phyloP scores from a whole-genome alignment of 2,329 filamentous ascomycete genomes.

The Pyrenochaeta sp. region DNA sequence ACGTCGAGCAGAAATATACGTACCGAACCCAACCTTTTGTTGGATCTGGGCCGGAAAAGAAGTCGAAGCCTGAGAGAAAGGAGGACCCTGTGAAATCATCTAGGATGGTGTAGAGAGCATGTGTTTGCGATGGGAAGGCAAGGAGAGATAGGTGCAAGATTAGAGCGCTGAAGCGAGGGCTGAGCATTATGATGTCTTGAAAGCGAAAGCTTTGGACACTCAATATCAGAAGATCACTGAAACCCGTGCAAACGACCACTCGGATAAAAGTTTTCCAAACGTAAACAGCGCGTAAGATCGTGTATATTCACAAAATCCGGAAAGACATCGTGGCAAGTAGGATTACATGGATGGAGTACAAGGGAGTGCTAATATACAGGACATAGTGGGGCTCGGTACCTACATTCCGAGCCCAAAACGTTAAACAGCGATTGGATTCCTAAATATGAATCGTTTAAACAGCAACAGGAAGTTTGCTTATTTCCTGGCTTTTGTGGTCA shows the following conservation, averaged over 20 bases:
- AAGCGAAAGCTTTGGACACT: too few relatives aligned
- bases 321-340: background rate
- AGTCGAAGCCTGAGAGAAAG: conserved; percentile 25
- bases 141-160: too few relatives aligned
- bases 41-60: conserved; percentile 48
- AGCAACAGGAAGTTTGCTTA: background rate
- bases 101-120: conserved; percentile 17
- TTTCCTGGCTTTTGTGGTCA: conserved; percentile 11
- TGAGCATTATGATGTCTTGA: too few relatives aligned
- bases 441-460: background rate
- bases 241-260: too few relatives aligned
- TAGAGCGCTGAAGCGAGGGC: too few relatives aligned
- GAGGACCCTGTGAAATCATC: conserved; percentile 18
- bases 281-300: too few relatives aligned
- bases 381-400: background rate
- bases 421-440: background rate
- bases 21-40: conserved; percentile 43
- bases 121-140: too few relatives aligned
- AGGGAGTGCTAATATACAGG: background rate
- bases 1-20: too few relatives aligned
- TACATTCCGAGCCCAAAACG: background rate
- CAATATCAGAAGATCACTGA: too few relatives aligned
- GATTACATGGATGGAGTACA: background rate
- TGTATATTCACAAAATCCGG: too few relatives aligned
- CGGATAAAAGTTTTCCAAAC: too few relatives aligned